phyloP scores from a whole-genome alignment of 495 filamentous ascomycete species.

The Lasiosphaeris hirsuta region DNA sequence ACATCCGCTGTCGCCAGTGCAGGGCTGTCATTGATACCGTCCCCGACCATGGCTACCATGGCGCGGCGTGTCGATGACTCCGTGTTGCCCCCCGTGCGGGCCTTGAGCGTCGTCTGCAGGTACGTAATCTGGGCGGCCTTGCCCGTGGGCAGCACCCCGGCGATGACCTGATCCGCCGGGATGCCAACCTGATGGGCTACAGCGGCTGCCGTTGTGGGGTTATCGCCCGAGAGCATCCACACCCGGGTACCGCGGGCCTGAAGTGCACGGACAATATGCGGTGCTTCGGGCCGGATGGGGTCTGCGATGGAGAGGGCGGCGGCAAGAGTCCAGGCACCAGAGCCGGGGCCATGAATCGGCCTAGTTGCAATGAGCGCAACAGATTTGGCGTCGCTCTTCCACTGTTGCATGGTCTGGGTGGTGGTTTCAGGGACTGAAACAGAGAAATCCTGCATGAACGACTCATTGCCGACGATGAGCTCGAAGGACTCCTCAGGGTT shows the following conservation, averaged over 20 bases:
- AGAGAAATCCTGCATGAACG: conserved; percentile 54
- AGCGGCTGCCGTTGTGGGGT: conserved; percentile 66
- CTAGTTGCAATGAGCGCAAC: conserved; percentile 63
- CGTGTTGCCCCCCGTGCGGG: conserved; percentile 19
- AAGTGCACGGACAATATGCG: conserved; percentile 63
- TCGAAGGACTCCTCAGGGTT: conserved; percentile 45
- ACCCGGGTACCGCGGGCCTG: conserved; percentile 63
- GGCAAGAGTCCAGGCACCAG: conserved; percentile 37
- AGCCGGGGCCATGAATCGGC: conserved; percentile 2
- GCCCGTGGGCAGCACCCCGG: conserved; percentile 78
- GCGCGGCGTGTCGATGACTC: conserved; percentile 35
- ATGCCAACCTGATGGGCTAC: conserved; percentile 79
- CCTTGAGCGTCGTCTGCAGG: conserved; percentile 61
- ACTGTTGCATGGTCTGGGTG: conserved; percentile 51
- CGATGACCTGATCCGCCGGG: conserved; percentile 69
- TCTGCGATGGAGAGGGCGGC: conserved; percentile 62
- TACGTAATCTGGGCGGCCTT: conserved; percentile 82
- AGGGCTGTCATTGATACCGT: conserved; percentile 87
- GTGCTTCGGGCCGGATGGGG: conserved; percentile 74
- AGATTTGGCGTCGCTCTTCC: conserved; percentile 71
- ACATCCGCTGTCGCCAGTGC: conserved; percentile 78
- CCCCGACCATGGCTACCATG: conserved; percentile 60
- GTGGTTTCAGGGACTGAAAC: conserved; percentile 34
- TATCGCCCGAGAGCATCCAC: conserved; percentile 93
- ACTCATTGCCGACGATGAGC: conserved; percentile 81